A percentile compares a stretch with the other conserved stretches of the same genome.
Evolutionary conservation across 495 filamentous ascomycete genomes (phyloP).

Genomic region (Aspergillus wentii): DNA sequence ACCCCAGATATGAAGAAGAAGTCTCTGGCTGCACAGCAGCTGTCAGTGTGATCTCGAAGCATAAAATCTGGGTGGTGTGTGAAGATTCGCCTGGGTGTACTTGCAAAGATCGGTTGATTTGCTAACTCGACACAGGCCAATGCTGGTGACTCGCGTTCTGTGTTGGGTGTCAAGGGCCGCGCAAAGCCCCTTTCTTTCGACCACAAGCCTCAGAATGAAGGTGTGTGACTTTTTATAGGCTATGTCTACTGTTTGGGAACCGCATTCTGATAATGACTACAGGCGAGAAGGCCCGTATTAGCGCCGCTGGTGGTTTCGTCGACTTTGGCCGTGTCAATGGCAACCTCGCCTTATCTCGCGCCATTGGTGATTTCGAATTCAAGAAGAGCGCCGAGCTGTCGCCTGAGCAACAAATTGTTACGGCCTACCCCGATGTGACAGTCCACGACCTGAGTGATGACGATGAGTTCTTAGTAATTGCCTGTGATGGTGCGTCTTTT

Average conservation of each 20-base stretch:
- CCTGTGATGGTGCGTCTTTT: constrained; percentile 78
- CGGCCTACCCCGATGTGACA: constrained; percentile 89
- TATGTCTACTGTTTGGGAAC: not conserved
- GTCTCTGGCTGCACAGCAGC: constrained; percentile 97
- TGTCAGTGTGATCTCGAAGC: constrained; percentile 77
- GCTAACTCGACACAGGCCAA: constrained; percentile 63
- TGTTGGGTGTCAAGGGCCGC: constrained; percentile 90
- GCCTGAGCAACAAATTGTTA: constrained; percentile 96
- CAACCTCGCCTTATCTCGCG: constrained; percentile 94
- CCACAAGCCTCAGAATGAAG: constrained; percentile 98
- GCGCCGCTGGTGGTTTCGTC: constrained; percentile 92
- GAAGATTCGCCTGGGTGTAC: too few relatives aligned
- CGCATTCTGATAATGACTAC: constrained; percentile 15
- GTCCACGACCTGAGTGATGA: constrained; percentile 86
- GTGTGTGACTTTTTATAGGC: constrained; percentile 52
- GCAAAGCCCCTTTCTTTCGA: constrained; percentile 97
- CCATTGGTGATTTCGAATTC: constrained; percentile 99
- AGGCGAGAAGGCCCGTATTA: constrained; percentile 96
- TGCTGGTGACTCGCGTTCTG: constrained; percentile 90
- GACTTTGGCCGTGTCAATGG: constrained; percentile 98
- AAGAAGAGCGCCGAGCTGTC: constrained; percentile 97
- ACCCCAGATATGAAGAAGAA: constrained; percentile 94
- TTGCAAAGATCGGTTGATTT: too few relatives aligned
- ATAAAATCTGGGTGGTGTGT: constrained; percentile 93
- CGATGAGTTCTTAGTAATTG: constrained; percentile 95